Conservation (phyloP, 768 basidiomycete species). For the Gelatoporia subvermispora region DNA sequence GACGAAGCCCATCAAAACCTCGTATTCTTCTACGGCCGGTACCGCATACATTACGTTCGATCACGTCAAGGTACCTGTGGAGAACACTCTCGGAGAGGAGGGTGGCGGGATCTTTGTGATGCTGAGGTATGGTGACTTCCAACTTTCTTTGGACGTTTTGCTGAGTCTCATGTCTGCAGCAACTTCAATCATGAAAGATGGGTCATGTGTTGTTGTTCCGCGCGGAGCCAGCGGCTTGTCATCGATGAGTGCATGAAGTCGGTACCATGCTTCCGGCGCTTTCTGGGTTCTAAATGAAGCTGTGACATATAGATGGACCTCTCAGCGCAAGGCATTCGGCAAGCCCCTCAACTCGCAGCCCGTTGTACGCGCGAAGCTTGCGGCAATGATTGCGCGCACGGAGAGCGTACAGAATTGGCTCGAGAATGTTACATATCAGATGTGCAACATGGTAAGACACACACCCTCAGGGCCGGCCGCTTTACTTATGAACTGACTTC, state of each 20-base stretch:
- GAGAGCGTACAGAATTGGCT: conserved; percentile 82
- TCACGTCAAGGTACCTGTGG: conserved; percentile 79
- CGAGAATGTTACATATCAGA: conserved; percentile 83
- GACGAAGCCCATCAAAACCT: conserved; percentile 83
- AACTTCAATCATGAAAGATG: conserved; percentile 96
- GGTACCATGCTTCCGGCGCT: conserved; percentile 11
- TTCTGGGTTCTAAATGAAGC: not conserved
- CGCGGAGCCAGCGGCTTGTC: conserved; percentile 56
- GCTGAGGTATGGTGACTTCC: conserved; percentile 33
- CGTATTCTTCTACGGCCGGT: conserved; percentile 82
- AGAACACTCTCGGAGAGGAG: conserved; percentile 80
- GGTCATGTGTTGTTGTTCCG: conserved; percentile 80
- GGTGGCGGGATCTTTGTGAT: conserved; percentile 68
- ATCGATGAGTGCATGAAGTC: conserved; percentile 83
- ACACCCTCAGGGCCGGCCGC: not conserved
- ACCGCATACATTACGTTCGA: conserved; percentile 81
- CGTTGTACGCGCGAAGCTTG: conserved; percentile 86
- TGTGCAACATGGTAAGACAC: conserved; percentile 70
- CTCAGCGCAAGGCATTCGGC: conserved; percentile 90
- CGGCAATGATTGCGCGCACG: conserved; percentile 80
- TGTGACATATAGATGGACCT: conserved; percentile 55
- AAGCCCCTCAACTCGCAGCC: conserved; percentile 80
- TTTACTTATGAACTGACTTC: not conserved
- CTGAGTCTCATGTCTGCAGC: conserved; percentile 19
- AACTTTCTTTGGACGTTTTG: not conserved